Base-by-base conservation (phyloP, 495 filamentous ascomycete species). In the Penicillium maclennaniae region DNA sequence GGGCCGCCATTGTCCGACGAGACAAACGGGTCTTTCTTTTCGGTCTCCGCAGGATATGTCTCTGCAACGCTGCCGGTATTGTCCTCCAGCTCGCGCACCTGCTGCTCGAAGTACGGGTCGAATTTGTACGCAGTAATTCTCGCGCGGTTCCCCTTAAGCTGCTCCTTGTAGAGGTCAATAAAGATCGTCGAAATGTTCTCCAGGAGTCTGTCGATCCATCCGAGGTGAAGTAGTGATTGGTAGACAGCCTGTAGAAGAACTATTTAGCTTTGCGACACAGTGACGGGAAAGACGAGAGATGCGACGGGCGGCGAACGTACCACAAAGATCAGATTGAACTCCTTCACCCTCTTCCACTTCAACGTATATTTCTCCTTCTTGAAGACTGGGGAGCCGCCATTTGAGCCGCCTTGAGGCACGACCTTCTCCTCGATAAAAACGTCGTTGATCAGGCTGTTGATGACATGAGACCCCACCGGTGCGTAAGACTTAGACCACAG, bases 391-490 rank as follows among this genome's bases (percentile, higher is more conserved):
- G 69, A 70, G 7, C 51, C 52, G 0, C 62, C 61, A 31, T 41
- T 45, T 45, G 50, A 54, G 12, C 50, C 23, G 20, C 53, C 79
- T 44, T 81, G 80, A 36, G 86, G 78, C 48, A 79, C 78, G 34
- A 87, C 85, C 64, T 84, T 85, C 69, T 97, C 93, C 72, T 97
- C 95, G 65, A 98, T 96, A 74, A 98, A 92, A 65, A 97, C 87
- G 69, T 97, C 91, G 67, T 83, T 83, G 75, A 98, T 95, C 69
- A 97, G 87, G 74, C 86, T 87, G 74, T 98, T 95, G 74, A 98
- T 83, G 43, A 97, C 76, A 59, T 87, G 86, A 19, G 88, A 76
- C 63, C 83, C 88, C 60, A 95, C 83, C 0, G 88, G 78, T 31
- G 83, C 83, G 68, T 93, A 96, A 5, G 84, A 86, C 62, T 87